Conservation (phyloP, 2,329 filamentous ascomycete genomes). For the Daldinia eschscholtzii region DNA sequence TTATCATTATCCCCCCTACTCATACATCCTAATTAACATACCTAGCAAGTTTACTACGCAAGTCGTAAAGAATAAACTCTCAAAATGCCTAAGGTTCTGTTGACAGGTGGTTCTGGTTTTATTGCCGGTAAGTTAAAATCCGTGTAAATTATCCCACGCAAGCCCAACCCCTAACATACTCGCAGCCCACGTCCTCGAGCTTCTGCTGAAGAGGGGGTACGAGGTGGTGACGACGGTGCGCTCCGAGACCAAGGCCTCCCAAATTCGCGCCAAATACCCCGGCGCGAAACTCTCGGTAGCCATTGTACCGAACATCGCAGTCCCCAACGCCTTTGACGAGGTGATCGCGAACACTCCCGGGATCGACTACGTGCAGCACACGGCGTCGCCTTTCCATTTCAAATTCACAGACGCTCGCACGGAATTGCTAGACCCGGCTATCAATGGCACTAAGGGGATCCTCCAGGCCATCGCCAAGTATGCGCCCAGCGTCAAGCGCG, state of each 20-base stretch:
- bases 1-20: neutral
- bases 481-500: conserved; percentile 73
- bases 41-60: neutral
- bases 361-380: conserved; percentile 70
- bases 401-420: conserved; percentile 63
- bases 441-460: conserved; percentile 74
- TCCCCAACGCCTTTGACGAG: conserved; percentile 78
- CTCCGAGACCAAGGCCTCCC: conserved; percentile 65
- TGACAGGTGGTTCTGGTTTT: conserved; percentile 66
- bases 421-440: conserved; percentile 69
- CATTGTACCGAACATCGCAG: conserved; percentile 83
- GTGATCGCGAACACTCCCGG: conserved; percentile 62
- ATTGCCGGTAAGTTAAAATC: conserved; percentile 60
- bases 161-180: conserved; percentile 14
- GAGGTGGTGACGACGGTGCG: conserved; percentile 69
- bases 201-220: conserved; percentile 65
- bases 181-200: conserved; percentile 67
- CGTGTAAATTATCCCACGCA: neutral
- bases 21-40: neutral
- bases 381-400: conserved; percentile 71
- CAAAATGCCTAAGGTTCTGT: conserved; percentile 62
- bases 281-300: conserved; percentile 61
- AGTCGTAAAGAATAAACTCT: neutral
- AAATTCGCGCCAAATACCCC: conserved; percentile 64
- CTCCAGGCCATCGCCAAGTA: conserved; percentile 75